phyloP scores from a whole-genome alignment of 2,329 filamentous ascomycete species.

The Penicillium verrucosum region DNA sequence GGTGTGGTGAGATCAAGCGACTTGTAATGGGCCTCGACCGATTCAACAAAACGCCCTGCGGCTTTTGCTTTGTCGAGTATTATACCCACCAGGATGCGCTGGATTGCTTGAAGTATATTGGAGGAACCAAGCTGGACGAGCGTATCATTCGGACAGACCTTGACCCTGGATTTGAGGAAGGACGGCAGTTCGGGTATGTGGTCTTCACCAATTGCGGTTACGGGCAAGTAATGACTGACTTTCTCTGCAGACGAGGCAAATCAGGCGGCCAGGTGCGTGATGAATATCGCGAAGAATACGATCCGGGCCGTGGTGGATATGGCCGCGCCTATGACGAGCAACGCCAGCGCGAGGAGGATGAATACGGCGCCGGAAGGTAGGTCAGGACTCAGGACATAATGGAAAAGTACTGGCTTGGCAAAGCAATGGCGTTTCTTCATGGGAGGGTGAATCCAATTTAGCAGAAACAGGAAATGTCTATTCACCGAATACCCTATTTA shows the following conservation, averaged over 20 bases:
- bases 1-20: slow-evolving; percentile 93
- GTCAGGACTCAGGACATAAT: slow-evolving; percentile 8
- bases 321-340: slow-evolving; percentile 71
- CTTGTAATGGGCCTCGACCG: slow-evolving; percentile 97
- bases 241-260: slow-evolving; percentile 65
- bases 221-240: slow-evolving; percentile 14
- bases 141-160: slow-evolving; percentile 92
- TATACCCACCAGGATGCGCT: slow-evolving; percentile 96
- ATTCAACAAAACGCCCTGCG: slow-evolving; percentile 95
- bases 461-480: slow-evolving; percentile 29
- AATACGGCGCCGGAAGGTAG: slow-evolving; percentile 58
- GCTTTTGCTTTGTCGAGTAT: slow-evolving; percentile 99
- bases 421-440: slow-evolving; percentile 34
- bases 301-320: slow-evolving; percentile 87
- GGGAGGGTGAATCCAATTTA: slow-evolving; percentile 30
- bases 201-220: background rate
- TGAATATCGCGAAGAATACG: slow-evolving; percentile 95
- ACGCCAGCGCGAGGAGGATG: slow-evolving; percentile 55
- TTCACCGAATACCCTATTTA: slow-evolving; percentile 29
- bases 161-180: slow-evolving; percentile 93
- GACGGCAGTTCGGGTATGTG: slow-evolving; percentile 79
- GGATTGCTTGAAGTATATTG: slow-evolving; percentile 98
- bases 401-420: slow-evolving; percentile 22
- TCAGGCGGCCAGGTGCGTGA: slow-evolving; percentile 95
- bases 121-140: slow-evolving; percentile 96